Percentiles rank a stretch among this genome's conserved stretches.
Evolutionary conservation across 176 grass and related monocot species (phyloP).

Genomic region (Triticum urartu): DNA sequence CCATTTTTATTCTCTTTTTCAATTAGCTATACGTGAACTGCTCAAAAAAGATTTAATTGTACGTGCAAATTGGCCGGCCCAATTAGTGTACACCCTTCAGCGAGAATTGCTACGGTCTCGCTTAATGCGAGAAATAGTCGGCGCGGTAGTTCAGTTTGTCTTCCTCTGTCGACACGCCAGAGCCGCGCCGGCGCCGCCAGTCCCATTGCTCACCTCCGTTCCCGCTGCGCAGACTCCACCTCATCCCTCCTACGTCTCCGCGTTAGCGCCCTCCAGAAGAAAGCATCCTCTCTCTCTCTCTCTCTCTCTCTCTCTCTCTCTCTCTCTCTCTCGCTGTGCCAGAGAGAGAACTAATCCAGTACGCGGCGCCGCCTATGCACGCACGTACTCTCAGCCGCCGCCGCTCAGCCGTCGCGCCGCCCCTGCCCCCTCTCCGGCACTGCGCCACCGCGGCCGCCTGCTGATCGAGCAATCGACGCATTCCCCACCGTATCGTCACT

Average conservation of each 20-base stretch:
- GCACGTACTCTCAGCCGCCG: not conserved
- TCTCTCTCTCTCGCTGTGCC: not conserved
- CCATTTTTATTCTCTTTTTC: no score
- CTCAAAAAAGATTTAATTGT: no score
- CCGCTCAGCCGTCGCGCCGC: not conserved
- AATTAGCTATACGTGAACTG: no score
- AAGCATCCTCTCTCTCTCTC: not conserved
- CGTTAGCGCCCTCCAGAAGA: not conserved
- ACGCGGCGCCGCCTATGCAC: not conserved
- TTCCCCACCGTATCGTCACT: not conserved
- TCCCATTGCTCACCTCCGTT: constrained; percentile 1
- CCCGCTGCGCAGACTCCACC: not conserved
- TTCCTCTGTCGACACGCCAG: not conserved
- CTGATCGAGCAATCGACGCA: not conserved
- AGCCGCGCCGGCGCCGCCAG: constrained; percentile 16
- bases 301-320: not conserved
- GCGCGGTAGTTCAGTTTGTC: not conserved
- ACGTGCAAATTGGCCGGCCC: no score
- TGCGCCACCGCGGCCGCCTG: not conserved
- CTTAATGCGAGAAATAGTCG: no score
- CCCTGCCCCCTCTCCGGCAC: not conserved
- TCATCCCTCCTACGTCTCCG: not conserved
- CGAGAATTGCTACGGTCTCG: no score
- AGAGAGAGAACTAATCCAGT: not conserved
- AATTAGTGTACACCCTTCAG: no score